Conservation (phyloP, 2,329 filamentous ascomycete species). For the Fusarium sp. region DNA sequence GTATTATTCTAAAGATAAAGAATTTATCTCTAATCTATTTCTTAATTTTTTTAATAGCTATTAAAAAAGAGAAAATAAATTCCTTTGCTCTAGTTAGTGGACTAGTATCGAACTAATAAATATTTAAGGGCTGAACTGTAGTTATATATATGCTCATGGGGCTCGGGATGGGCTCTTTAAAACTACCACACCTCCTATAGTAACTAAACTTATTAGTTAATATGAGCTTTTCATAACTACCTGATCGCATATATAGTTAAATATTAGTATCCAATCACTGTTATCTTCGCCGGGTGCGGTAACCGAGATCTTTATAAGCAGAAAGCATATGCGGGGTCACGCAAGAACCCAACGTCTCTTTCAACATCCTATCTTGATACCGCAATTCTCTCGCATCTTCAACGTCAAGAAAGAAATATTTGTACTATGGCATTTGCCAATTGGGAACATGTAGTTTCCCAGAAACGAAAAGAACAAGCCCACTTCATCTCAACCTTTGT, state of each 20-base stretch:
- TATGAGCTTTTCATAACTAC: no score
- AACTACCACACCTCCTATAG: no score
- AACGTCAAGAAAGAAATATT: not conserved
- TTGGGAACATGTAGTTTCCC: slow-evolving; percentile 13
- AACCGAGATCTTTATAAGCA: slow-evolving; percentile 22
- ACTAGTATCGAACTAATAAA: no score
- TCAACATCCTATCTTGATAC: not conserved
- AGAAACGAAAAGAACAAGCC: slow-evolving; percentile 18
- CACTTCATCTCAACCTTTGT: slow-evolving; percentile 11
- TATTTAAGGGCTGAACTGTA: no score
- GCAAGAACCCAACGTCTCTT: not conserved
- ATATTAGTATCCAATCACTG: not conserved
- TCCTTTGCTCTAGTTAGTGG: no score
- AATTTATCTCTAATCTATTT: no score
- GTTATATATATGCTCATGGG: no score
- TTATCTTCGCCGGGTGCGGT: not conserved
- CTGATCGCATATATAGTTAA: no score
- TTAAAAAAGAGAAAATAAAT: no score
- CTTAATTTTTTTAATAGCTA: no score
- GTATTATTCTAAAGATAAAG: no score
- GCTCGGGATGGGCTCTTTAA: no score
- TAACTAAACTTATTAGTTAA: not conserved
- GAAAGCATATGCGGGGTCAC: slow-evolving; percentile 12
- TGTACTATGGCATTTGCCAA: not conserved
- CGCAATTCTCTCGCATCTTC: not conserved